phyloP scores from a whole-genome alignment of 169 alveolate genomes.

The Eimeria falciformis region DNA sequence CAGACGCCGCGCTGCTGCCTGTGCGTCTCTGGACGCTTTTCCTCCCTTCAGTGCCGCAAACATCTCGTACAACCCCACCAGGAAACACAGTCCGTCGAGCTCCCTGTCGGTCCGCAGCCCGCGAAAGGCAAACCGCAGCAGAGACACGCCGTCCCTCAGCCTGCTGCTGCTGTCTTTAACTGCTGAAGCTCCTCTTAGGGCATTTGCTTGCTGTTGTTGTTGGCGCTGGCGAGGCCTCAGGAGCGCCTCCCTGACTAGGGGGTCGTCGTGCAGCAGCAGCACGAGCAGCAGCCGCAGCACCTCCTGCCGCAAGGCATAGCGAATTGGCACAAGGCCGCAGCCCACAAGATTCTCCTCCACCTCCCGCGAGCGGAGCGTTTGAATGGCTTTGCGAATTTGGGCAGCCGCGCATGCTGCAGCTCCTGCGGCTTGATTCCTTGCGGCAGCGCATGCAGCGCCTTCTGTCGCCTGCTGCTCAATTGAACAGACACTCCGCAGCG shows the following conservation, averaged over 20 bases:
- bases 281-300: conserved; percentile 55
- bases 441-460: no score
- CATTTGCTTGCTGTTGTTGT: conserved; percentile 9
- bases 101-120: conserved; percentile 33
- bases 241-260: conserved; percentile 29
- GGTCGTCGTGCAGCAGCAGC: conserved; percentile 49
- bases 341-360: conserved; percentile 29
- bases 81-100: conserved; percentile 53
- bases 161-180: not conserved
- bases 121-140: conserved; percentile 26
- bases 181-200: no score
- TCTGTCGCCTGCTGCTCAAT: no score
- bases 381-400: not conserved
- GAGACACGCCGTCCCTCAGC: conserved; percentile 14
- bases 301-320: conserved; percentile 24
- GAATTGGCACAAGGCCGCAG: conserved; percentile 50
- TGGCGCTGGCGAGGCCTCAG: conserved; percentile 33
- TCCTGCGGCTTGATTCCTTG: not conserved
- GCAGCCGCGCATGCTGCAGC: conserved; percentile 33
- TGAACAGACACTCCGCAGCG: no score
- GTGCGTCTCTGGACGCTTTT: not conserved
- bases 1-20: conserved; percentile 33
- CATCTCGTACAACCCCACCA: conserved; percentile 42
- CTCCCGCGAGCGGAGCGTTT: not conserved
- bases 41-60: not conserved